These are phyloP conservation scores for Exophiala viscosa DNA, from an alignment of 2,329 filamentous ascomycete species.

Conservation along the genomic window DNA sequence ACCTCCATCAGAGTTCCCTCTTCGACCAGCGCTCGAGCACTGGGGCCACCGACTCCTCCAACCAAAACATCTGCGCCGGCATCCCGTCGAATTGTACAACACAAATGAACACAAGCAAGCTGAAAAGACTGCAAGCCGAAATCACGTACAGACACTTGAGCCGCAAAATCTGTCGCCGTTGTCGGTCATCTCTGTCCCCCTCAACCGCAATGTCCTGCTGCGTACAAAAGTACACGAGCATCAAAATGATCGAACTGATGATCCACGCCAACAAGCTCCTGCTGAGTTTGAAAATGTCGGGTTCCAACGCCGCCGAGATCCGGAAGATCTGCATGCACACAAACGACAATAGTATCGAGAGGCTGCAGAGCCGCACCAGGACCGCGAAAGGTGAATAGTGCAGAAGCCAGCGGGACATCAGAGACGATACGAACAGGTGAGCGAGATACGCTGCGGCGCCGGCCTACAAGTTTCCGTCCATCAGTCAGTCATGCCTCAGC, in stretches of 20 bases:
- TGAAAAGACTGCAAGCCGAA: slow-evolving; percentile 23
- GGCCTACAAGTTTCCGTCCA: slow-evolving; percentile 40
- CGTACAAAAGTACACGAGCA: slow-evolving; percentile 25
- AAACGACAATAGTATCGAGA: slow-evolving; percentile 27
- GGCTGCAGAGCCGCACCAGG: slow-evolving; percentile 62
- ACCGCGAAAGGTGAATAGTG: slow-evolving; percentile 77
- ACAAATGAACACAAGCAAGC: slow-evolving; percentile 2
- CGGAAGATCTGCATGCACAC: slow-evolving; percentile 25
- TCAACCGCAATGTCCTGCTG: slow-evolving; percentile 28
- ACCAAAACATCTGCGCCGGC: background rate
- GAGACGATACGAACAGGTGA: slow-evolving; percentile 27
- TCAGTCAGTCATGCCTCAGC: background rate
- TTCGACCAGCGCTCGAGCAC: background rate
- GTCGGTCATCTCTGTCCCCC: slow-evolving; percentile 23
- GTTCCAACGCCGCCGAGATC: slow-evolving; percentile 20
- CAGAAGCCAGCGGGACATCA: slow-evolving; percentile 57
- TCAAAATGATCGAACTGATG: slow-evolving; percentile 21
- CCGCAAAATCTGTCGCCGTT: slow-evolving; percentile 21
- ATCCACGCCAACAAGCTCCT: slow-evolving; percentile 26
- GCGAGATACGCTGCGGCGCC: slow-evolving; percentile 26
- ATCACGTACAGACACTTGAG: slow-evolving; percentile 29
- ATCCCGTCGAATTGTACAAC: background rate
- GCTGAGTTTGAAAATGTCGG: slow-evolving; percentile 23
- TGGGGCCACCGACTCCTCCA: background rate
- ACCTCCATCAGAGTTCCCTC: background rate